These are phyloP conservation scores for Penicillium diatomitis DNA, from an alignment of 495 filamentous ascomycete species.

Conservation along the genomic window DNA sequence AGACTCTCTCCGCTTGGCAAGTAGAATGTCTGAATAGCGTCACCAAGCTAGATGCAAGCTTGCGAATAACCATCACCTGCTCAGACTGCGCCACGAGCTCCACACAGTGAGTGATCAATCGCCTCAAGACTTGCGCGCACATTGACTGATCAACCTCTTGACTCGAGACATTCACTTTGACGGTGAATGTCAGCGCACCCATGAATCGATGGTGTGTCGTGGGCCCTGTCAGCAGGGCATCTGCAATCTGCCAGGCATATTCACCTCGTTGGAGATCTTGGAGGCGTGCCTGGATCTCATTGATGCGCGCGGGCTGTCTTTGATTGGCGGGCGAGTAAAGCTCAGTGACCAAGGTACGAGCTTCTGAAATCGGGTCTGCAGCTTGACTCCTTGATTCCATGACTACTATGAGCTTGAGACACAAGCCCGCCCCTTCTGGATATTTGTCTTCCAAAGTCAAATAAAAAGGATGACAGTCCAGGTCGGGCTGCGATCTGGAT, in stretches of 20 bases:
- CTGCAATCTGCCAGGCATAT: conserved; percentile 77
- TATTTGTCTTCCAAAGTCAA: too few relatives aligned
- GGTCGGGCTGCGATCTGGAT: not conserved
- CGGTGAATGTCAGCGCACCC: conserved; percentile 85
- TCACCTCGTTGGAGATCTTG: conserved; percentile 66
- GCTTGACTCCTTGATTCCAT: not conserved
- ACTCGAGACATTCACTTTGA: conserved; percentile 65
- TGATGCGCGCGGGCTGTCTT: conserved; percentile 43
- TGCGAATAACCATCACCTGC: conserved; percentile 60
- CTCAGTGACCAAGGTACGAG: conserved; percentile 28
- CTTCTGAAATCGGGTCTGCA: conserved; percentile 10
- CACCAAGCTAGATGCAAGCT: conserved; percentile 74
- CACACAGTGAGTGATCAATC: conserved; percentile 60
- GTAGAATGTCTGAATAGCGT: conserved; percentile 70
- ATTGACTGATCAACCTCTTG: conserved; percentile 50
- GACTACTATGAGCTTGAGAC: not conserved
- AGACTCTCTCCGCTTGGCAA: conserved; percentile 55
- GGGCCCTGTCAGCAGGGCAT: conserved; percentile 55
- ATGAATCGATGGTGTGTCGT: conserved; percentile 72
- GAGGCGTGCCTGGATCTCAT: conserved; percentile 65
- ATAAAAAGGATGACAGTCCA: not conserved
- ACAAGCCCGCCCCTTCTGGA: too few relatives aligned
- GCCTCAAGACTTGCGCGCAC: conserved; percentile 54
- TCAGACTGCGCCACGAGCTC: conserved; percentile 48
- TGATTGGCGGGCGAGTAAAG: conserved; percentile 62